These are phyloP conservation scores for Triticum dicoccoides DNA, from an alignment of 176 grass and related monocot species.

Conservation along the genomic window DNA sequence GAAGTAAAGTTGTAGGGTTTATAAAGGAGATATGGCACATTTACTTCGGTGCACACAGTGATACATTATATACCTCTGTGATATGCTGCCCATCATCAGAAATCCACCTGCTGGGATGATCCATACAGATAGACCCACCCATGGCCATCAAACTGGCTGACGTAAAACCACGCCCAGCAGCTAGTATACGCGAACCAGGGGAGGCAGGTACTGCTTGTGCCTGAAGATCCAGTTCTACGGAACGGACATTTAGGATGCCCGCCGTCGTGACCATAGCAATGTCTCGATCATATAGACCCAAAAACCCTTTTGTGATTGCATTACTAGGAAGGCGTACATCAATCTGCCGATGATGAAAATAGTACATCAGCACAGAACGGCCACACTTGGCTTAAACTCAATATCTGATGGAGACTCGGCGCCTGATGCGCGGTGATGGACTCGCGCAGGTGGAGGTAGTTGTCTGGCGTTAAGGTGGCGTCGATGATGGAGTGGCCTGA, in stretches of 20 bases:
- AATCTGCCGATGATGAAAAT: background rate
- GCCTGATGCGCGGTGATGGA: too few relatives aligned
- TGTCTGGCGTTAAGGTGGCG: too few relatives aligned
- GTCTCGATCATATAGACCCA: background rate
- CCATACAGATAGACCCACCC: too few relatives aligned
- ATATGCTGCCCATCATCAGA: too few relatives aligned
- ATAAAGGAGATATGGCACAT: background rate
- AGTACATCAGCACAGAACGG: background rate
- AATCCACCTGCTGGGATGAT: too few relatives aligned
- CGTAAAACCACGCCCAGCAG: background rate
- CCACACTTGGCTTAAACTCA: background rate
- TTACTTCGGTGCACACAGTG: background rate
- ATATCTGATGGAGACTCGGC: too few relatives aligned
- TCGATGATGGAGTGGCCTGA: too few relatives aligned
- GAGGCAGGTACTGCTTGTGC: too few relatives aligned
- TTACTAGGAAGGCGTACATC: background rate
- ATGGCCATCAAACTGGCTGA: background rate
- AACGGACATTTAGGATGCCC: background rate
- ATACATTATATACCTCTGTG: background rate
- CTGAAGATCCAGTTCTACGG: background rate
- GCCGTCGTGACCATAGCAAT: background rate
- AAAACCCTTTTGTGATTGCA: background rate
- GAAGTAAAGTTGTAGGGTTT: background rate
- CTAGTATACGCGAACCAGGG: background rate
- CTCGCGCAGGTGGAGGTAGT: too few relatives aligned